Evolutionary conservation across 441 rosid genomes (phyloP).

Genomic region (Populus hybrid): DNA sequence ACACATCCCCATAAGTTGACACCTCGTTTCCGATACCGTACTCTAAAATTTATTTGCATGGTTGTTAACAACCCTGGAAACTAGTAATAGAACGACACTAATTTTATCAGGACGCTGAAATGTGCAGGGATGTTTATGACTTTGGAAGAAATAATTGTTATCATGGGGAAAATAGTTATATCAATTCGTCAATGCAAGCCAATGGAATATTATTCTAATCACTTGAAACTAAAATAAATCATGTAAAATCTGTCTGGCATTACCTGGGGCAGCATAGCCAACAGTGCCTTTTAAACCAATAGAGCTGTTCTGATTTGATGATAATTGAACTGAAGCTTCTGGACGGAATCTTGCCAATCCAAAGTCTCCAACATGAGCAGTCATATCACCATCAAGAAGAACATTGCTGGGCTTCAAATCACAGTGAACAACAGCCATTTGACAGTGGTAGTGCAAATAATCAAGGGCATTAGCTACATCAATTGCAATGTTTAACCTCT

Average conservation of each 20-base stretch:
- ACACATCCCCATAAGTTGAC: neutral
- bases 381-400: neutral
- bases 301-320: neutral
- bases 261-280: neutral
- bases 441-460: conserved; percentile 12
- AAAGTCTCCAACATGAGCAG: neutral
- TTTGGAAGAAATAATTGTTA: too few species aligned
- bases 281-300: neutral
- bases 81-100: too few species aligned
- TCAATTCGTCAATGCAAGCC: neutral
- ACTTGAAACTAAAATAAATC: neutral
- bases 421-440: neutral
- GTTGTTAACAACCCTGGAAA: too few species aligned
- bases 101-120: too few species aligned
- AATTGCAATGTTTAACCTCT: conserved; percentile 13
- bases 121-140: too few species aligned
- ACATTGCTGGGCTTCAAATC: neutral
- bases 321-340: neutral
- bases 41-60: too few species aligned
- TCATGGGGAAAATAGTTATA: too few species aligned
- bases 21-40: too few species aligned
- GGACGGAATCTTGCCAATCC: neutral
- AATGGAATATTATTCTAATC: neutral
- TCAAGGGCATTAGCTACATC: conserved; percentile 14
- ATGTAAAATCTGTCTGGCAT: neutral